Base-by-base conservation (phyloP, 1,284 basidiomycete genomes). In the Austroboletus novae-zelandiae region DNA sequence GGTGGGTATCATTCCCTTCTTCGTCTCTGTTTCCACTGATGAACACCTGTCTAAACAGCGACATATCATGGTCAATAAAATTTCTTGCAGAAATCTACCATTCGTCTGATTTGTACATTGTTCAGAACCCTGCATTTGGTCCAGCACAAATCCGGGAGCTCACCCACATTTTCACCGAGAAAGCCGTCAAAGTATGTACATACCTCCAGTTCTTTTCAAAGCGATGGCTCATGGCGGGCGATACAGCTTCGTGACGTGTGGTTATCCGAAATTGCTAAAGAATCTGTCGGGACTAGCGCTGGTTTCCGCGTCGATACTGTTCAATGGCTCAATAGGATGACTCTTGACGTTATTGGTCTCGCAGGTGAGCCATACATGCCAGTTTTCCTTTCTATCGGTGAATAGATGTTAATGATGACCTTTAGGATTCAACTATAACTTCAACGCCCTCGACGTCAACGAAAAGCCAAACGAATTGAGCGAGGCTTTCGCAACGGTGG, bases 301-400 rank as follows among this genome's bases (percentile, higher is more conserved):
- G 30, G 53, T 0, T 5, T 41, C 13, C 65, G 59, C 3, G 58
- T 80, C n/a, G 79, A 89, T 48, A 72, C 80, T 4, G 64, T 83
- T 8, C 63, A 73, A 0, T 83, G 80, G 74, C 66, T 89, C 9
- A 79, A 72, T 40, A 75, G 75, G 50, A 72, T 75, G 53, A 86
- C 86, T 0, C 69, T 89, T 36, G 86, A 89, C 57, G 72, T 87
- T 25, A 88, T 90, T 47, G 85, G 85, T 9, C 68, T 80, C 10
- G 83, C 86, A 25, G 85, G 84, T 77, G 52, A 14, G 61, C 14
- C 23, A 29, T 40, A 5, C 6, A 18, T 1, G 11, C 13, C 8
- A 20, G 6, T 7, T 5, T 27, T 27, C 25, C 29, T 11, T 14
- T 30, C 3, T 10, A 5, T 7, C 13, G 1, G 29, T 6, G 30